Evolutionary conservation across 2,329 filamentous ascomycete genomes (phyloP).

Genomic region (Aspergillus quadricinctus): DNA sequence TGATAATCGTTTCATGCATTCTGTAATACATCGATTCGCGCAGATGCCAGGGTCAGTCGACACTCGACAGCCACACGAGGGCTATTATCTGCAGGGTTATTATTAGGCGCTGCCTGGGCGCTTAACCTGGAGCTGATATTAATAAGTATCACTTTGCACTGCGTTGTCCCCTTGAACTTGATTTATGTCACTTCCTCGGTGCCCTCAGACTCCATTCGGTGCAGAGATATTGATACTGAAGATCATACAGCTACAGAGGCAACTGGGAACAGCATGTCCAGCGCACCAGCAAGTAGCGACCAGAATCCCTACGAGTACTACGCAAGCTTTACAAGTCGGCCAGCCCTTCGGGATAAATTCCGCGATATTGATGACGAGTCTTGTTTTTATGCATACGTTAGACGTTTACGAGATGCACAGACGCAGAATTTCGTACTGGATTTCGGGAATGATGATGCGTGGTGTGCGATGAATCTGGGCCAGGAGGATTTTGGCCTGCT

Average conservation of each 20-base stretch:
- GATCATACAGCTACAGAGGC: not conserved
- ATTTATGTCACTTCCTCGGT: not conserved
- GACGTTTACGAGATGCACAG: constrained; percentile 22
- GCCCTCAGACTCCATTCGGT: not conserved
- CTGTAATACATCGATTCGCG: not conserved
- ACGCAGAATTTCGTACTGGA: constrained; percentile 42
- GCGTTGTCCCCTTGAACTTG: not conserved
- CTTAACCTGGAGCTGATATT: not conserved
- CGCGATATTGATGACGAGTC: constrained; percentile 34
- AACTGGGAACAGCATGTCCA: constrained; percentile 10
- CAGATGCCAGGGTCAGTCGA: not conserved
- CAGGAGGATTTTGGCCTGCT: constrained; percentile 31
- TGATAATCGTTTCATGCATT: not conserved
- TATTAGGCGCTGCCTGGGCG: not conserved
- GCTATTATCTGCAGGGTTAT: not conserved
- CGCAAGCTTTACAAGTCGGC: constrained; percentile 19
- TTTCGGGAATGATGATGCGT: constrained; percentile 41
- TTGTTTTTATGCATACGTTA: constrained; percentile 28
- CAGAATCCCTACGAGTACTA: constrained; percentile 30
- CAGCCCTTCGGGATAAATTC: constrained; percentile 24
- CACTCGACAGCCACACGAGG: not conserved
- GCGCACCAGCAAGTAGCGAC: constrained; percentile 4
- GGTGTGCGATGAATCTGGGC: constrained; percentile 36
- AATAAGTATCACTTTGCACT: not conserved
- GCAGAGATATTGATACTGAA: not conserved